Percentiles rank a stretch among this genome's conserved stretches.
Evolutionary conservation across 176 grass and related monocot species (phyloP).

Genomic region (Rhynchospora pubera): DNA sequence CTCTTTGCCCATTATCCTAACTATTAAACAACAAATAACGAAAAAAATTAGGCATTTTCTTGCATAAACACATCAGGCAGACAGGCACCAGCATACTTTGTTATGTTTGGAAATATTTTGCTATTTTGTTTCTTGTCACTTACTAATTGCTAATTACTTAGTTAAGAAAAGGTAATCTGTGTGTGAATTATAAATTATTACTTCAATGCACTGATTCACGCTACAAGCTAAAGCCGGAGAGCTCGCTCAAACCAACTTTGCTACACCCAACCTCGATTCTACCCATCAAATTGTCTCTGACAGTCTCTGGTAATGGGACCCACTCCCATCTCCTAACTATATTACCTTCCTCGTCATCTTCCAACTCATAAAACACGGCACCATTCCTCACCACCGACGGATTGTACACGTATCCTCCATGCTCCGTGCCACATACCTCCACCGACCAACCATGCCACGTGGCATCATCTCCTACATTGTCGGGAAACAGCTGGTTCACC

Average conservation of each 20-base stretch:
- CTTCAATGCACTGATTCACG: not conserved
- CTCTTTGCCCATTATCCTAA: too few relatives aligned
- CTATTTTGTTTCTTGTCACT: not conserved
- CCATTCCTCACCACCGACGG: slow-evolving; percentile 40
- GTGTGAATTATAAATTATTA: too few relatives aligned
- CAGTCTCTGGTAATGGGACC: slow-evolving; percentile 37
- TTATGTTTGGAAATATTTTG: too few relatives aligned
- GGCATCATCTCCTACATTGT: slow-evolving; percentile 14
- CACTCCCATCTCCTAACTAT: slow-evolving; percentile 58
- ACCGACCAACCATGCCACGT: slow-evolving; percentile 24
- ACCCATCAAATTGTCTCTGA: slow-evolving; percentile 29
- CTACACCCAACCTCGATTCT: slow-evolving; percentile 52
- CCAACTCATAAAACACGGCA: slow-evolving; percentile 51
- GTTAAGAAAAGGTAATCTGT: not conserved
- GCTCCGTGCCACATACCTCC: slow-evolving; percentile 41
- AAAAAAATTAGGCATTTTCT: too few relatives aligned
- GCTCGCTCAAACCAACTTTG: slow-evolving; percentile 35
- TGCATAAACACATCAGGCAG: too few relatives aligned
- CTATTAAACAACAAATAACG: too few relatives aligned
- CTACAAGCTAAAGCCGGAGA: not conserved
- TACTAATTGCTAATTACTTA: not conserved
- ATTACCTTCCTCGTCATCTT: not conserved
- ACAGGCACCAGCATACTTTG: too few relatives aligned
- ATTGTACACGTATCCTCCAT: slow-evolving; percentile 80
- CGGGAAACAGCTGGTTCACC: slow-evolving; percentile 34